These are phyloP conservation scores for Talaromyces adpressus DNA, from an alignment of 495 filamentous ascomycete species.

Conservation along the genomic window DNA sequence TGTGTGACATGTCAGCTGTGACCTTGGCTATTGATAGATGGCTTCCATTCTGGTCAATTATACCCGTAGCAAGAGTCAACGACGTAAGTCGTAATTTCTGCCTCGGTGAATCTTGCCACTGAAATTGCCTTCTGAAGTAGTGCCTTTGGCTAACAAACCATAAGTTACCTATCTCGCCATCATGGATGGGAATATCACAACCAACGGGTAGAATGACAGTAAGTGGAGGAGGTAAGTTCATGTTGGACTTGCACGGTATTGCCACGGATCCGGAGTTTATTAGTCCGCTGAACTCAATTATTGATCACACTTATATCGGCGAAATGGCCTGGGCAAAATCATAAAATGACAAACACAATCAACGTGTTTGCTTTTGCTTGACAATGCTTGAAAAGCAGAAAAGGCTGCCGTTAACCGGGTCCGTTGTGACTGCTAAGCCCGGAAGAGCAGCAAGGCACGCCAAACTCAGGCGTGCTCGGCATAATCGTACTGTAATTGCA, in stretches of 20 bases:
- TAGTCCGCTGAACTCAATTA: background rate
- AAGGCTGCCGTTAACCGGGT: background rate
- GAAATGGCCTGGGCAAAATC: background rate
- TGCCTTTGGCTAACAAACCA: background rate
- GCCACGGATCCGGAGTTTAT: background rate
- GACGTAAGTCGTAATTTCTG: background rate
- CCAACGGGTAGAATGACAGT: background rate
- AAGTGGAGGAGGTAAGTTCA: background rate
- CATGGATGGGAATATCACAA: background rate
- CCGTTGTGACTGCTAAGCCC: background rate
- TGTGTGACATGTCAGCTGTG: background rate
- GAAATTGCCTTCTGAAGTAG: background rate
- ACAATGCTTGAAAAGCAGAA: background rate
- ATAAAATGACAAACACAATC: background rate
- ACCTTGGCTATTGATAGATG: background rate
- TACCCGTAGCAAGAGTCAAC: background rate
- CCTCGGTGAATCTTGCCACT: background rate
- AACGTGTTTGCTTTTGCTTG: background rate
- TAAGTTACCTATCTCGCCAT: background rate
- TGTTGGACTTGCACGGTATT: background rate
- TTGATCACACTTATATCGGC: background rate
- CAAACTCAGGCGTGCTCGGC: background rate
- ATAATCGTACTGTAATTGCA: background rate
- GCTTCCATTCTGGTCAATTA: background rate
- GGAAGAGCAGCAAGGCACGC: background rate